These are phyloP conservation scores for Penicillium sp. DNA, from an alignment of 2,329 filamentous ascomycete genomes.

Conservation along the genomic window DNA sequence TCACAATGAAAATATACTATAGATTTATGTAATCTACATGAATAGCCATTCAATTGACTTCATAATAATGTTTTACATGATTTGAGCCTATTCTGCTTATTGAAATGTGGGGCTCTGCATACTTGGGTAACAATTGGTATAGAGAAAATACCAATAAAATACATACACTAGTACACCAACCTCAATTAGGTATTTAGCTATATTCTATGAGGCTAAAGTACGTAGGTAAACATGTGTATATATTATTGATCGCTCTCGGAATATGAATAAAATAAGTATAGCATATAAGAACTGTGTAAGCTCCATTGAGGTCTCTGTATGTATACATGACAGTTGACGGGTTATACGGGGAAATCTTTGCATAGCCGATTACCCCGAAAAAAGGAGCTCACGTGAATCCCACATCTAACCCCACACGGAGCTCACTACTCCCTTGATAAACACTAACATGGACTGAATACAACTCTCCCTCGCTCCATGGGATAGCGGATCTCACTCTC, in stretches of 20 bases:
- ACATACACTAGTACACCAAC: neutral
- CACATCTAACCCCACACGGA: conserved; percentile 6
- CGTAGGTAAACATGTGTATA: neutral
- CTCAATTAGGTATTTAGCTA: conserved; percentile 1
- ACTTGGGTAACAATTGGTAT: neutral
- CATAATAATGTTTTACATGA: neutral
- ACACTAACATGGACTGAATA: conserved; percentile 1
- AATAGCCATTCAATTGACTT: neutral
- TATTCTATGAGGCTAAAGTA: neutral
- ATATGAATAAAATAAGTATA: neutral
- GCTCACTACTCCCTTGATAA: neutral
- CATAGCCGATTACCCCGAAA: conserved; percentile 3
- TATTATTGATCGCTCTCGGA: neutral
- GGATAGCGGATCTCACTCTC: conserved; percentile 1
- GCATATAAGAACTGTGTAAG: too few species aligned
- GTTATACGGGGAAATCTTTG: neutral
- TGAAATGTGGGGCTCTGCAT: neutral
- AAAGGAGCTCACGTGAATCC: conserved; percentile 9
- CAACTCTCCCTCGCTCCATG: neutral
- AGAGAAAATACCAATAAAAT: neutral
- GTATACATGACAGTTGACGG: neutral
- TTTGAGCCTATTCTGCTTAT: neutral
- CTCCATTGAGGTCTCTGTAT: neutral
- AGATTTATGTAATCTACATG: too few species aligned
- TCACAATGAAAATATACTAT: neutral